Conservation (phyloP, 768 basidiomycete genomes). For the Kwoniella mangroviensis region DNA sequence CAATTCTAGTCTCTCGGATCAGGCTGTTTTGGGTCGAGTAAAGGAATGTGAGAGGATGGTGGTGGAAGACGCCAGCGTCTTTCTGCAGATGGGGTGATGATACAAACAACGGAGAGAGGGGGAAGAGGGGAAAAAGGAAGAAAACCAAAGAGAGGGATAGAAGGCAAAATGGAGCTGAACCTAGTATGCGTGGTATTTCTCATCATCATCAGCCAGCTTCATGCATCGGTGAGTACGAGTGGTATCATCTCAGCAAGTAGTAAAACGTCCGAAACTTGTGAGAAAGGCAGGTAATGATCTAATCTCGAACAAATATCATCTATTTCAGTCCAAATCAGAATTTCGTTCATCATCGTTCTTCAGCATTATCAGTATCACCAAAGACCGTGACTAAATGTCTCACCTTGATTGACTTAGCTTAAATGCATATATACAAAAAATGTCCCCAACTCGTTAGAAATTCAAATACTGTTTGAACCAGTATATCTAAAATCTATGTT, state of each 20-base stretch:
- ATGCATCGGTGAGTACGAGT: background rate
- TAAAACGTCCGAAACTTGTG: background rate
- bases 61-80: conserved; percentile 15
- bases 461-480: background rate
- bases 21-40: no score
- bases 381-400: background rate
- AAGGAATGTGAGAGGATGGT: no score
- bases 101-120: background rate
- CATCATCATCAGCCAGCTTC: background rate
- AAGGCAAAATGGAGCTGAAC: background rate
- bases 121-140: background rate
- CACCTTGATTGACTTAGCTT: conserved; percentile 7
- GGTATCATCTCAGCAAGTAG: background rate
- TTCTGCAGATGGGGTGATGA: background rate
- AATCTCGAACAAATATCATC: conserved; percentile 2
- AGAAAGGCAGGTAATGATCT: conserved; percentile 2
- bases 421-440: conserved; percentile 24
- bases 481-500: conserved; percentile 5
- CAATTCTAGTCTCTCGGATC: background rate
- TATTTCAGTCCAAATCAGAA: conserved; percentile 14
- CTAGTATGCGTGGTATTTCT: background rate
- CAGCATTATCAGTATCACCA: conserved; percentile 4
- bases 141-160: background rate
- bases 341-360: conserved; percentile 1
- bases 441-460: background rate